Evolutionary conservation across 192 early-diverging fungal genomes (phyloP).

Genomic region (Coemansia sp.): DNA sequence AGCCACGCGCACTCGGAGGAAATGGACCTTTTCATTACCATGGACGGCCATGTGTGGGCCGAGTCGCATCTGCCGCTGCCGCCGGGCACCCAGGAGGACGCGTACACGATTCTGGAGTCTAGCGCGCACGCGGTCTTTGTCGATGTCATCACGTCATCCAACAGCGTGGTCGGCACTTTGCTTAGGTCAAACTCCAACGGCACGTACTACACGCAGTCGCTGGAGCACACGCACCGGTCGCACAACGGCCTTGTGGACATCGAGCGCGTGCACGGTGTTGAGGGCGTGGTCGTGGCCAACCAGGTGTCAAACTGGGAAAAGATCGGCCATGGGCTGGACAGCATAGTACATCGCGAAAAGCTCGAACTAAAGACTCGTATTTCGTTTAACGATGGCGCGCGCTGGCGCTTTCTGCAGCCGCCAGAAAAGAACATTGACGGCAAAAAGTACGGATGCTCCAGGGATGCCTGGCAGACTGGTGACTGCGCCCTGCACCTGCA

Average conservation of each 20-base stretch:
- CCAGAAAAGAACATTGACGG: constrained; percentile 63
- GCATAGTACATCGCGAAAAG: constrained; percentile 30
- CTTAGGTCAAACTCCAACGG: constrained; percentile 89
- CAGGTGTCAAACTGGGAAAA: constrained; percentile 77
- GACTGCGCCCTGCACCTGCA: constrained; percentile 85
- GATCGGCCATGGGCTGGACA: constrained; percentile 33
- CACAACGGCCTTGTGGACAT: constrained; percentile 79
- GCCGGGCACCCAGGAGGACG: constrained; percentile 58
- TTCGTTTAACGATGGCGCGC: constrained; percentile 83
- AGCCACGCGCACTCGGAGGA: constrained; percentile 57
- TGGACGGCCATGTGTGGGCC: constrained; percentile 66
- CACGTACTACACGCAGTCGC: constrained; percentile 75
- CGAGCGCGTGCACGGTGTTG: constrained; percentile 79
- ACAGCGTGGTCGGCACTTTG: constrained; percentile 63
- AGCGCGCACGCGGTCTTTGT: constrained; percentile 71
- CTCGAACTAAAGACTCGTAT: constrained; percentile 73
- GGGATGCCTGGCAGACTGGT: constrained; percentile 40
- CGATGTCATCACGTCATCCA: constrained; percentile 61
- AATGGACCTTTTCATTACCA: constrained; percentile 65
- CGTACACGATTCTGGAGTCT: constrained; percentile 88
- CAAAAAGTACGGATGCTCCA: constrained; percentile 59
- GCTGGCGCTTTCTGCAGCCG: constrained; percentile 71
- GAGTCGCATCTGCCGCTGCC: constrained; percentile 63
- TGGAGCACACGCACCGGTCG: constrained; percentile 82
- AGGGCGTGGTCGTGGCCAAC: constrained; percentile 86